Evolutionary conservation across 345 rosid species (phyloP).

Genomic region (Syzygium aromaticum): DNA sequence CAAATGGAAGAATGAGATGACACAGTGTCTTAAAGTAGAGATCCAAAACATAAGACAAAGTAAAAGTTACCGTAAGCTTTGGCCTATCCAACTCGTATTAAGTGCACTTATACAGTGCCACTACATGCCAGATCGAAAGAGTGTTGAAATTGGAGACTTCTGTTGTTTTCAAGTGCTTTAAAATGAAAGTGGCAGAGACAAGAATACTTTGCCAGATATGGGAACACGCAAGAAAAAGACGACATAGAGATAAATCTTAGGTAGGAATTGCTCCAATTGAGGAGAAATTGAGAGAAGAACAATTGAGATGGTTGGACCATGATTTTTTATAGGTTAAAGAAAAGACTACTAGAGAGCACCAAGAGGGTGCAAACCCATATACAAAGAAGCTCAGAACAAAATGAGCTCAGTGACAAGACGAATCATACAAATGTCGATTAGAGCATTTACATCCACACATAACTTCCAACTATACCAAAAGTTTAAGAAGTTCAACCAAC

Average conservation of each 20-base stretch:
- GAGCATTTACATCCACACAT: not conserved
- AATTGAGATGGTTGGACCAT: not conserved
- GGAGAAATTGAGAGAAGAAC: not conserved
- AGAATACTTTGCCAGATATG: not conserved
- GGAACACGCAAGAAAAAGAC: not conserved
- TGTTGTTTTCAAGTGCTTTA: not conserved
- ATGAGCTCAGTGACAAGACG: not conserved
- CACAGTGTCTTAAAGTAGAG: not conserved
- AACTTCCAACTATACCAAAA: not conserved
- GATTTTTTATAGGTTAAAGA: not conserved
- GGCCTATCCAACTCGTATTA: not conserved
- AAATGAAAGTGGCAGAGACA: not conserved
- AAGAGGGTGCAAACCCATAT: not conserved
- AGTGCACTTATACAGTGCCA: not conserved
- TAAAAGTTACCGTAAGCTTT: not conserved
- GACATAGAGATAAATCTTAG: not conserved
- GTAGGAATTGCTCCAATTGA: not conserved
- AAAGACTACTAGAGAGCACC: not conserved
- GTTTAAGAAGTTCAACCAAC: not conserved
- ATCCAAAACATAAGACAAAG: not conserved
- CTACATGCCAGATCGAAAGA: not conserved
- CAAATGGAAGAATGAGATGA: not conserved
- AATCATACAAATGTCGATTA: not conserved
- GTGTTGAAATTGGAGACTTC: not conserved
- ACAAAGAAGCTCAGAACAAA: not conserved